Conservation (phyloP, 2,329 filamentous ascomycete genomes). For the Ophiostoma tasmaniense region DNA sequence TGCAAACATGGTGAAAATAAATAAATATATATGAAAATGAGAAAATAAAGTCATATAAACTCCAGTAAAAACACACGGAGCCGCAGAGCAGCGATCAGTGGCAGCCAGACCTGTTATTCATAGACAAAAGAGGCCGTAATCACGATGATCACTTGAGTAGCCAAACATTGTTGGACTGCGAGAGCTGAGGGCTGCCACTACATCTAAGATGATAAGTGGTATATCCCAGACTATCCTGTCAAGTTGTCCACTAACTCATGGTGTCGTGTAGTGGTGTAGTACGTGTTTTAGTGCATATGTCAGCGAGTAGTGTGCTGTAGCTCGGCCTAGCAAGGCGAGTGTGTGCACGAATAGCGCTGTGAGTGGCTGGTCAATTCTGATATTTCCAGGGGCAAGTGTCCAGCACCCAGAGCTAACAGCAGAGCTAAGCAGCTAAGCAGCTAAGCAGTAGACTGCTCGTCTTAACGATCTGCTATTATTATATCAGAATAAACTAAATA, state of each 20-base stretch:
- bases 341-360: neutral
- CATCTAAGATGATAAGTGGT: neutral
- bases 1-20: no score
- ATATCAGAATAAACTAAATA: neutral
- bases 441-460: neutral
- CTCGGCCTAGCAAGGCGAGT: neutral
- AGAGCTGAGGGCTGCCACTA: neutral
- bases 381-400: neutral
- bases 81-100: neutral
- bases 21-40: no score
- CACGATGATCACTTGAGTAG: neutral
- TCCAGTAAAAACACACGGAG: neutral
- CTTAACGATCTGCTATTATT: neutral
- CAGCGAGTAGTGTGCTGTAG: neutral
- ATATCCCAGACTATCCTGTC: neutral
- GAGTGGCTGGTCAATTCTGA: neutral
- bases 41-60: neutral
- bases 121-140: neutral
- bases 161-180: neutral
- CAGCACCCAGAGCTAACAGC: neutral
- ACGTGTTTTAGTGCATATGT: neutral
- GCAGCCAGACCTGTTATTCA: neutral
- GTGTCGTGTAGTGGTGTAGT: constrained; percentile 3
- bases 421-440: neutral
- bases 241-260: neutral